Evolutionary conservation across 2,329 filamentous ascomycete genomes (phyloP).

Genomic region (Ophiosphaerella narmari): DNA sequence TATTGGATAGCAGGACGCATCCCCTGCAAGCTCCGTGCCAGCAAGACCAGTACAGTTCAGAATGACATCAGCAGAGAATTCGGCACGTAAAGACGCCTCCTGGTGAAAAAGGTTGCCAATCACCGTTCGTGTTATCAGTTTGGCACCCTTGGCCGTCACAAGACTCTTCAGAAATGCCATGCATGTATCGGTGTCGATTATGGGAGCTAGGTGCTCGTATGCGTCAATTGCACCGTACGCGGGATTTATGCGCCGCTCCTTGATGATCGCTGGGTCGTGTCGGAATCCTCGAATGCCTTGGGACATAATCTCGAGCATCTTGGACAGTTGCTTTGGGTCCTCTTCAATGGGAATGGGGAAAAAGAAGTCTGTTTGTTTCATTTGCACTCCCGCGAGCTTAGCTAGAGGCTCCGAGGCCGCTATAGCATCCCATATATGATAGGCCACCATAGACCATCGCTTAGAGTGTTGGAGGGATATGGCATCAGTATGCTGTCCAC

Average conservation of each 20-base stretch:
- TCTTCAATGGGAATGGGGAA: constrained; percentile 44
- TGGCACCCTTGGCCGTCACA: constrained; percentile 50
- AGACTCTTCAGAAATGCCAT: constrained; percentile 52
- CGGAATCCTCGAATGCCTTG: constrained; percentile 49
- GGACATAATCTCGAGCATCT: constrained; percentile 50
- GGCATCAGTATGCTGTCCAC: constrained; percentile 50
- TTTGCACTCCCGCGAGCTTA: constrained; percentile 42
- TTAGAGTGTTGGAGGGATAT: constrained; percentile 49
- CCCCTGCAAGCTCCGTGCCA: constrained; percentile 44
- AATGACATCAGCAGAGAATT: constrained; percentile 47
- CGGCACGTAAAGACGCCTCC: constrained; percentile 40
- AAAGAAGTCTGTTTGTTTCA: constrained; percentile 49
- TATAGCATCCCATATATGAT: constrained; percentile 50
- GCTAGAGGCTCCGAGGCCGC: constrained; percentile 41
- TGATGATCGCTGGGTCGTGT: constrained; percentile 33
- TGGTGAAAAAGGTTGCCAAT: constrained; percentile 42
- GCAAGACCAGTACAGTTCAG: constrained; percentile 52
- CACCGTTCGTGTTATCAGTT: constrained; percentile 47
- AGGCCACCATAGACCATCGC: constrained; percentile 50
- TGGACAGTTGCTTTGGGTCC: constrained; percentile 39
- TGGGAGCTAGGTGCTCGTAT: constrained; percentile 52
- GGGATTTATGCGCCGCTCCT: constrained; percentile 42
- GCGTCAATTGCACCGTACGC: constrained; percentile 49
- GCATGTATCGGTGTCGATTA: constrained; percentile 54
- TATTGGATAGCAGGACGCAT: constrained; percentile 50